Base-by-base conservation (phyloP, 2,329 filamentous ascomycete genomes). In the Ceratocystis ficicola region DNA sequence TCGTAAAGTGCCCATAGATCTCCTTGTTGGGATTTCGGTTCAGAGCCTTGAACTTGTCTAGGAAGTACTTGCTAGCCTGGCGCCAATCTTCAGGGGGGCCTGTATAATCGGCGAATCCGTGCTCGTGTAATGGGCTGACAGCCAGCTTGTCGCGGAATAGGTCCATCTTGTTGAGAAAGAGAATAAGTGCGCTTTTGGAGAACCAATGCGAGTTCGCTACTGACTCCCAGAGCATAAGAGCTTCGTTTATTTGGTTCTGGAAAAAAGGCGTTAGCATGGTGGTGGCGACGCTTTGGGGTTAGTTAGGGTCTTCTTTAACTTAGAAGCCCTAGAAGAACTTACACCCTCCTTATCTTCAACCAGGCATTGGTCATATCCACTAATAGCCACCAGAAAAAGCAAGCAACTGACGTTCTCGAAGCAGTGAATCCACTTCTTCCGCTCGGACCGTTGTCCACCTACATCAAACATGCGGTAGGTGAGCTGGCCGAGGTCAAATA, bases 391-490 rank as follows among this genome's bases (percentile, higher is more conserved):
- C 70, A 97, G 83, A 77, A 97, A 97, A 50, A 97, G 80, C 65
- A 97, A 81, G 70, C 90, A 92, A 73, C 94, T 91, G 69, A 96
- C 91, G 70, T 94, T 94, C 75, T 96, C 91, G 74, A 96, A 96
- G 73, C 91, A 94, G 75, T 96, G 91, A 69, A 96, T 95, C 91
- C 91, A 96, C 80, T 96, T 96, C 82, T 95, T 95, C 69, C 91
- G 87, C 76, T 96, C 91, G 32, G 91, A 95, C 71, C 91, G 82
- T 74, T 96, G 91, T 67, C 91, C 91, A 74, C 91, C 91, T 60
- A 95, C 91, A 72, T 96, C 91, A 76, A 95, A 95, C 91, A 97
- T 96, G 72, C 91, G 88, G 77, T 96, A 96, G 69, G 91, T 95
- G 71, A 96, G 83, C 72, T 93, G 87, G 68, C 91, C 91, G 15